Evolutionary conservation across 2,329 filamentous ascomycete species (phyloP).

Genomic region (Madurella fahalii): DNA sequence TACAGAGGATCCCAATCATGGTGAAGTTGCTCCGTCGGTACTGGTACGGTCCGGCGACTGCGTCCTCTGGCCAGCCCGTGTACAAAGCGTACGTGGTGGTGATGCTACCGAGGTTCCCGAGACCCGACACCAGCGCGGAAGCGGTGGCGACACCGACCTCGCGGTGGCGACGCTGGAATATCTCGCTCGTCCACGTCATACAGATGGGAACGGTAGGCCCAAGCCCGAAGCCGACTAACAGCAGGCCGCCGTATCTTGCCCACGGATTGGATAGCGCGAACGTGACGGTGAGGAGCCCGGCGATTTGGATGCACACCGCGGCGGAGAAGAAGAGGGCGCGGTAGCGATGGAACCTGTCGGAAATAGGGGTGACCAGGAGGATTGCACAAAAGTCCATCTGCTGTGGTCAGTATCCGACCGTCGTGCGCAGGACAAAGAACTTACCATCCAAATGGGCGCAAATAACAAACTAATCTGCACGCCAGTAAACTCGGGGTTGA

Average conservation of each 20-base stretch:
- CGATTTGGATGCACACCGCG: constrained; percentile 73
- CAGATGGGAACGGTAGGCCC: constrained; percentile 88
- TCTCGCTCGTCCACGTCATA: constrained; percentile 90
- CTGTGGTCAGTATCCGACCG: constrained; percentile 10
- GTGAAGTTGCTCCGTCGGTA: constrained; percentile 80
- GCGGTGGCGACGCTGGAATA: constrained; percentile 84
- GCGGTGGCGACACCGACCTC: constrained; percentile 88
- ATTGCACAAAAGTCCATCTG: constrained; percentile 87
- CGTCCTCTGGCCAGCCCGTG: constrained; percentile 78
- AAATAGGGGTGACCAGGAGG: constrained; percentile 76
- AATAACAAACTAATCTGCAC: constrained; percentile 78
- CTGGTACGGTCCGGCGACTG: constrained; percentile 60
- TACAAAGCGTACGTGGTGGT: constrained; percentile 87
- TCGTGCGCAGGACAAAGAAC: constrained; percentile 31
- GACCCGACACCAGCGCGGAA: constrained; percentile 76
- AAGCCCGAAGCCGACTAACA: constrained; percentile 85
- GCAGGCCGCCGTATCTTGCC: constrained; percentile 82
- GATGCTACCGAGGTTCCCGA: constrained; percentile 83
- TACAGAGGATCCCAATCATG: constrained; percentile 80
- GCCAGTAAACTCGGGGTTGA: constrained; percentile 67
- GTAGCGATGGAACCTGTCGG: constrained; percentile 78
- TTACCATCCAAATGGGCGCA: constrained; percentile 86
- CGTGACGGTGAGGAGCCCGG: constrained; percentile 73
- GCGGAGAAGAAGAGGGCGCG: constrained; percentile 77
- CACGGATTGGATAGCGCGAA: constrained; percentile 68